Evolutionary conservation across 371 early-diverging fungal species (phyloP), one percentile per base, ranked within the genome.

Genomic region (Rhizopus stolonifer): DNA sequence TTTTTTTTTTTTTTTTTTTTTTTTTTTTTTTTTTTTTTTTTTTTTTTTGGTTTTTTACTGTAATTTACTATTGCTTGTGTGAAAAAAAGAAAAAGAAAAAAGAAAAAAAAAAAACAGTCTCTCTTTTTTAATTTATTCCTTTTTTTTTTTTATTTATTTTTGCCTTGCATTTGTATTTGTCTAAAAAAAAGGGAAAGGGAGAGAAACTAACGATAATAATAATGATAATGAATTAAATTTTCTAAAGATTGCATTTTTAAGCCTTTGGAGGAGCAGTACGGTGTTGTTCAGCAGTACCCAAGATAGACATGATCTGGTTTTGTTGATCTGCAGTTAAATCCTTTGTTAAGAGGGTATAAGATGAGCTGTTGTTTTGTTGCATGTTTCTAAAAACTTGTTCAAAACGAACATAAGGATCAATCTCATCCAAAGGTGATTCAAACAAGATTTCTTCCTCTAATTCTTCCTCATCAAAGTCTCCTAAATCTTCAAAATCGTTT

Each of bases 381-480:
- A 78, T 46, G 17, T 51, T 68, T 70, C 56, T 53, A 44, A 81
- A 74, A 4, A 66, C 68, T 44, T 81, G 77, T 13, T 84, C 82
- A 68, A 95, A 89, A 52, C 77, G 76, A 21, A 85, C 58, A 70
- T 92, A 93, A 4, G 89, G 86, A 61, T 95, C 87, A 39, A 96
- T 67, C 33, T 81, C 72, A 60, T 96, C 96, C 54, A 95, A 72
- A 13, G 94, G 93, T 1, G 93, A 90, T 56, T 88, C 88, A 53
- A 88, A 88, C 48, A 83, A 61, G 11, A 87, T 69, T 55, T 92
- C 93, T 69, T 93, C 93, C 32, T 84, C 81, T 32, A 91, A 77
- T 21, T 82, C 80, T 17, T 84, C 86, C 14, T 85, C 78, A 15
- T 80, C n/a, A n/a, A n/a, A 68, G 64, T 93, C 92, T 24, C 90